Evolutionary conservation across 176 grass and related monocot genomes (phyloP).

Genomic region (Canna indica): DNA sequence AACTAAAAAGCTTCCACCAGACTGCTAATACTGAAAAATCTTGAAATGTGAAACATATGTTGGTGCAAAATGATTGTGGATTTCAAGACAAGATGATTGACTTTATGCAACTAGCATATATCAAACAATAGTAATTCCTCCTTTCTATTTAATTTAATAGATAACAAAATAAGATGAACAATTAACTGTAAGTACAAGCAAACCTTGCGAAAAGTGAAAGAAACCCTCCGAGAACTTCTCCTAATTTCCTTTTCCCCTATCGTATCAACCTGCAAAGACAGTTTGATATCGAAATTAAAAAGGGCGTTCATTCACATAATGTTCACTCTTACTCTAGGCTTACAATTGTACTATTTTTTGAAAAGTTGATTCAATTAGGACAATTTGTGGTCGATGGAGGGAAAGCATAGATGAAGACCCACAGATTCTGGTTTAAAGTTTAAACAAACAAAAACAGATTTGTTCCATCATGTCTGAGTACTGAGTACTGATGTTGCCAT

Average conservation of each 20-base stretch:
- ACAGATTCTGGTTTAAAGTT: neutral
- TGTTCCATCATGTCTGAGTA: neutral
- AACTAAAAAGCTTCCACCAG: neutral
- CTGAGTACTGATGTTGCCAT: neutral
- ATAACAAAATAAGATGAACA: neutral
- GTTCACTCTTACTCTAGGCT: neutral
- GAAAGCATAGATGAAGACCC: neutral
- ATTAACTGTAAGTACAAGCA: constrained; percentile 4
- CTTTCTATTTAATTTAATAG: constrained; percentile 6
- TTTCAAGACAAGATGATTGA: neutral
- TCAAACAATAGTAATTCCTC: neutral
- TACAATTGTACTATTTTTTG: too few relatives aligned
- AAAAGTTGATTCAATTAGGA: neutral
- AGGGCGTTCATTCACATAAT: neutral
- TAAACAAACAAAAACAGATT: neutral
- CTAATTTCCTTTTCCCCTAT: constrained; percentile 48
- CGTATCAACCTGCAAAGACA: constrained; percentile 48
- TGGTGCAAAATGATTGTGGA: too few relatives aligned
- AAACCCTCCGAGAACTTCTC: constrained; percentile 68
- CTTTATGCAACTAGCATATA: neutral
- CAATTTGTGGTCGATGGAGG: too few relatives aligned
- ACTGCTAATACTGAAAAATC: neutral
- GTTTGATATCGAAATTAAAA: constrained; percentile 7
- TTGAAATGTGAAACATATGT: too few relatives aligned
- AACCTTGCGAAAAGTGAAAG: constrained; percentile 93